phyloP scores from a whole-genome alignment of 2,329 filamentous ascomycete genomes.

The Diaporthe amygdali region DNA sequence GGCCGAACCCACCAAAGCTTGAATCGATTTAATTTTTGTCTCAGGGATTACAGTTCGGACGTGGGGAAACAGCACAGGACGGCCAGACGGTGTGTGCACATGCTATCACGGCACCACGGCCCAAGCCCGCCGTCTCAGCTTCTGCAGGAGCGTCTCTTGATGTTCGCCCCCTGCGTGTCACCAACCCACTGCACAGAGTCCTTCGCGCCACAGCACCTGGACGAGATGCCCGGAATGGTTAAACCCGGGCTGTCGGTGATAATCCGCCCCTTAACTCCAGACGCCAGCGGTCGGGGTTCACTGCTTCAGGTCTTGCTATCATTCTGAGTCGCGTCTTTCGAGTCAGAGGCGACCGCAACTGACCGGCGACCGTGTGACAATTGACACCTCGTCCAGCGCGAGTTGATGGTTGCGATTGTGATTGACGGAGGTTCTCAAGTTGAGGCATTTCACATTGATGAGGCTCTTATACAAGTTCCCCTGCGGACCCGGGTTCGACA shows the following conservation, averaged over 20 bases:
- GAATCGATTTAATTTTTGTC: neutral
- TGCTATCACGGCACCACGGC: neutral
- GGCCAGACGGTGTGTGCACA: neutral
- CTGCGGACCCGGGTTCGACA: neutral
- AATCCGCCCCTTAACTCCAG: constrained; percentile 15
- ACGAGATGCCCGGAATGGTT: neutral
- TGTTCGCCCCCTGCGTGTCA: neutral
- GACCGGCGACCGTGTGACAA: neutral
- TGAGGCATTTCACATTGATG: constrained; percentile 16
- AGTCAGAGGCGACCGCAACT: neutral
- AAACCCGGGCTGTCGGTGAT: neutral
- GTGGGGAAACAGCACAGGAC: neutral
- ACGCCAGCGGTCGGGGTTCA: neutral
- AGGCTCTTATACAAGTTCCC: constrained; percentile 7
- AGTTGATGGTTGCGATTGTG: neutral
- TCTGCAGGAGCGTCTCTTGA: constrained; percentile 4
- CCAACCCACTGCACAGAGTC: neutral
- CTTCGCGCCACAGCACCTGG: neutral
- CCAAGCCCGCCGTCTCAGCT: constrained; percentile 3
- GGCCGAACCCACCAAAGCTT: neutral
- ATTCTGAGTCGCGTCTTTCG: neutral
- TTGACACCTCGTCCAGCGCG: neutral
- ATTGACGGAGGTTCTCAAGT: neutral
- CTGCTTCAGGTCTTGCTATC: neutral
- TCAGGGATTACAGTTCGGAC: neutral